Conservation (phyloP, 23 red algal species). For the Agarophyton chilense region DNA sequence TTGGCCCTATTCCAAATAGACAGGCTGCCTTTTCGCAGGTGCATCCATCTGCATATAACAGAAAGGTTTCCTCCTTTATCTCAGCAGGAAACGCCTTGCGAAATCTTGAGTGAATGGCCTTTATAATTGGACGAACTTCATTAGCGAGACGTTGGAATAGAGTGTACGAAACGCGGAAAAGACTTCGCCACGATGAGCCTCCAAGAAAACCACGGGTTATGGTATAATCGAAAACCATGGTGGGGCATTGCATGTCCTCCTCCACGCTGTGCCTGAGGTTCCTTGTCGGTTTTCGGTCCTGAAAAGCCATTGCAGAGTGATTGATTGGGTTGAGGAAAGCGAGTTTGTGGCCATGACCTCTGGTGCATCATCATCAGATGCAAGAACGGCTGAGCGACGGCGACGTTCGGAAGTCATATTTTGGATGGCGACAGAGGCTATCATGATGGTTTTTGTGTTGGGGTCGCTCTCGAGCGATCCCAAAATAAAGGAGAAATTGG, state of each 20-base stretch:
- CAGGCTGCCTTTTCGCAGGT: background rate
- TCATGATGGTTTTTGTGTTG: background rate
- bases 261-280: background rate
- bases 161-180: background rate
- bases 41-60: background rate
- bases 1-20: background rate
- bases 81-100: background rate
- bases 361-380: background rate
- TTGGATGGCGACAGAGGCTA: background rate
- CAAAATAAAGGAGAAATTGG: background rate
- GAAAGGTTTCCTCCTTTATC: background rate
- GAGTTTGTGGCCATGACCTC: background rate
- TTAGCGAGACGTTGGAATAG: background rate
- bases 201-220: background rate
- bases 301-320: no score
- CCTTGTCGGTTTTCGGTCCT: no score
- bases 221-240: background rate
- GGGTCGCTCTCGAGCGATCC: background rate
- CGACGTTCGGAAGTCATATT: background rate
- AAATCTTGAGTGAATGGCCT: background rate
- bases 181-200: background rate
- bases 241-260: background rate
- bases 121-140: background rate
- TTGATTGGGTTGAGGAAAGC: background rate
- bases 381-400: background rate